Percentiles rank a stretch among this genome's conserved stretches.
phyloP scores from a whole-genome alignment of 345 rosid genomes.

The Citrus cavaleriei region DNA sequence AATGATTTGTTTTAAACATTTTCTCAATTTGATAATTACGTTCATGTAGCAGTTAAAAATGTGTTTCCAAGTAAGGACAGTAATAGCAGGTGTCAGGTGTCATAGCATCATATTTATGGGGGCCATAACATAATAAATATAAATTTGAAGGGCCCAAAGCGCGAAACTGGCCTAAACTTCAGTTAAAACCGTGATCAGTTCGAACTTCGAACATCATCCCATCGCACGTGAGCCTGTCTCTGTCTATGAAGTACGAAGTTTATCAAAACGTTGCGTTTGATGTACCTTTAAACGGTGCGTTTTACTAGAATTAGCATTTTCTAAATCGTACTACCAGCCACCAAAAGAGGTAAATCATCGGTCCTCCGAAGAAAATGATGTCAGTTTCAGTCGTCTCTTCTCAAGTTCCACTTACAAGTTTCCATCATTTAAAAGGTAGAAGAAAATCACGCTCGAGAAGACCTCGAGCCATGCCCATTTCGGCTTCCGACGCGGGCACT shows the following conservation, averaged over 20 bases:
- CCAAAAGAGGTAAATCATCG: neutral
- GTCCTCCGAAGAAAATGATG: slow-evolving; percentile 14
- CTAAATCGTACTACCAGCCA: neutral
- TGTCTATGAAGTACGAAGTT: too few species aligned
- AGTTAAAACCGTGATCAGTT: too few species aligned
- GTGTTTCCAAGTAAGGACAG: neutral
- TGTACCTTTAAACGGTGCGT: neutral
- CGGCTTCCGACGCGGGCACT: slow-evolving; percentile 23
- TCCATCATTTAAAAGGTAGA: neutral
- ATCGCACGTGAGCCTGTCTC: too few species aligned
- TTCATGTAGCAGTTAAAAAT: neutral
- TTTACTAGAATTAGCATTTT: neutral
- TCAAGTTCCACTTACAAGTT: slow-evolving; percentile 18
- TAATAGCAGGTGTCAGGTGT: too few species aligned
- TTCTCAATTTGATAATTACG: neutral
- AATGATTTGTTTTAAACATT: neutral
- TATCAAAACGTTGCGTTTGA: too few species aligned
- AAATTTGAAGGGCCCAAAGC: too few species aligned
- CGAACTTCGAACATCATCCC: too few species aligned
- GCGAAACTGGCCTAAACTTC: too few species aligned
- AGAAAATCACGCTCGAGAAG: slow-evolving; percentile 12
- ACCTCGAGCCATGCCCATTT: slow-evolving; percentile 26
- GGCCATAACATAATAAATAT: too few species aligned
- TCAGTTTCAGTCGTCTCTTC: slow-evolving; percentile 21
- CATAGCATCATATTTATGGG: too few species aligned